phyloP scores from a whole-genome alignment of 2,329 filamentous ascomycete species.

The Colletotrichum horii region DNA sequence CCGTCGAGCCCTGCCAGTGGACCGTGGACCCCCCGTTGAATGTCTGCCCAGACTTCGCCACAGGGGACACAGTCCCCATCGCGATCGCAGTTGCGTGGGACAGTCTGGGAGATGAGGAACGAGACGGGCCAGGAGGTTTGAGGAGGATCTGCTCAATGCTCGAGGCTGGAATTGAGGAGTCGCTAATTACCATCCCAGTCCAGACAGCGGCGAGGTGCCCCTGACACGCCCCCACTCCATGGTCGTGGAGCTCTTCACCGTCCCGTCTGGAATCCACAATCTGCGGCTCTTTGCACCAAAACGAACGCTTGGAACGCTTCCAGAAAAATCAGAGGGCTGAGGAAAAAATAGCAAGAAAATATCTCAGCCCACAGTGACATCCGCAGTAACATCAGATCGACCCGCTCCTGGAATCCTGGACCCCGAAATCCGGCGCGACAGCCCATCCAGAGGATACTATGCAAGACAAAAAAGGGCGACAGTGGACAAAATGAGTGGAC shows the following conservation, averaged over 20 bases:
- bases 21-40: neutral
- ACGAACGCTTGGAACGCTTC: neutral
- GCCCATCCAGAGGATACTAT: neutral
- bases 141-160: neutral
- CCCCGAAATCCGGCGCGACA: conserved; percentile 9
- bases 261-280: neutral
- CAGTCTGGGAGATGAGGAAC: neutral
- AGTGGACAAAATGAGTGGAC: neutral
- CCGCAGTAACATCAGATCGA: neutral
- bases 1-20: neutral
- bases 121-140: neutral
- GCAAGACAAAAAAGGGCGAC: neutral
- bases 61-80: neutral
- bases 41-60: conserved; percentile 1
- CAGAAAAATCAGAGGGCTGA: neutral
- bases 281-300: neutral
- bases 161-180: neutral
- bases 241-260: neutral
- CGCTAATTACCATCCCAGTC: neutral
- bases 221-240: neutral
- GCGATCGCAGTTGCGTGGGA: neutral
- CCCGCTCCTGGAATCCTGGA: neutral
- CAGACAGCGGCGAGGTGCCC: neutral
- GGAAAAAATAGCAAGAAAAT: neutral
- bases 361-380: neutral